These are phyloP conservation scores for Uronychia binucleata DNA, from an alignment of 73 alveolate genomes.

Conservation along the genomic window DNA sequence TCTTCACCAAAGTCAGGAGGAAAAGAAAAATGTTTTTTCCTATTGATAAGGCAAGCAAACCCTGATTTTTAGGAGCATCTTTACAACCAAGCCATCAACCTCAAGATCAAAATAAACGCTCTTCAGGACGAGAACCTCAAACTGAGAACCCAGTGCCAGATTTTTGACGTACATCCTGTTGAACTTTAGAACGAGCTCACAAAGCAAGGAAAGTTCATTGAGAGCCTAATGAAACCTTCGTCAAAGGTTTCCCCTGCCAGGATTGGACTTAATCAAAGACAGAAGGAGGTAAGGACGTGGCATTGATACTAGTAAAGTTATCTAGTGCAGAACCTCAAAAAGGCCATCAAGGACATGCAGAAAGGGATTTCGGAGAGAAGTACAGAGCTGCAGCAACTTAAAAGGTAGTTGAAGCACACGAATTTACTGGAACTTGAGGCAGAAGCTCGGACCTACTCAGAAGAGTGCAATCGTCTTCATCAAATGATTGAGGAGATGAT, in stretches of 20 bases:
- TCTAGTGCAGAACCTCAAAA: not conserved
- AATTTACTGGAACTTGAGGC: not conserved
- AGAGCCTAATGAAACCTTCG: not conserved
- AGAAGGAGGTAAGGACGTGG: not conserved
- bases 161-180: not conserved
- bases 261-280: not conserved
- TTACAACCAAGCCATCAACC: not conserved
- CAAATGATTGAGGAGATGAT: not conserved
- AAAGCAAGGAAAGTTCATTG: not conserved
- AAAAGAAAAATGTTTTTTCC: not conserved
- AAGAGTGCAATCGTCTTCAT: not conserved
- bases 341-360: not conserved
- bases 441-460: not conserved
- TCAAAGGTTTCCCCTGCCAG: not conserved
- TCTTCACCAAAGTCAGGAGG: not conserved
- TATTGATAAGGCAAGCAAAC: not conserved
- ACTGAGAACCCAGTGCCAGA: not conserved
- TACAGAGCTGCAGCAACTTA: not conserved
- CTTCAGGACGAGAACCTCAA: not conserved
- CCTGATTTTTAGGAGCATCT: not conserved
- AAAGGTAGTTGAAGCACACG: not conserved
- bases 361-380: not conserved
- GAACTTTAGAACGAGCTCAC: not conserved
- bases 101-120: not conserved
- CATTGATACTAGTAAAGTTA: not conserved